Evolutionary conservation across 1,284 basidiomycete genomes (phyloP).

Genomic region (Leccinum fallax): DNA sequence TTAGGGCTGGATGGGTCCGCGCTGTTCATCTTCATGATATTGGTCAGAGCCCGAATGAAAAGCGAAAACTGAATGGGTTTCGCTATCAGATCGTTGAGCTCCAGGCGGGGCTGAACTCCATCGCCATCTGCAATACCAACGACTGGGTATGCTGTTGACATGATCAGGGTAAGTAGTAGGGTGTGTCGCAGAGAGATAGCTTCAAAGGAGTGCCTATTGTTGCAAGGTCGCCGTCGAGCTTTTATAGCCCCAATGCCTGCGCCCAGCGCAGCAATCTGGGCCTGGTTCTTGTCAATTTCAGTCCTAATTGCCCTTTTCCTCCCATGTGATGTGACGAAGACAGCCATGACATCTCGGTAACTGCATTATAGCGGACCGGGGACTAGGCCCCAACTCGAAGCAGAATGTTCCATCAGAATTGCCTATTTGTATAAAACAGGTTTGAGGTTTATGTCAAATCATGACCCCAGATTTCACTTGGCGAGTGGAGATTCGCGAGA

Average conservation of each 20-base stretch:
- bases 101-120: slow-evolving; percentile 18
- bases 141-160: slow-evolving; percentile 7
- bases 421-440: background rate
- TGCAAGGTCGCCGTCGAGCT: background rate
- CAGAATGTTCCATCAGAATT: background rate
- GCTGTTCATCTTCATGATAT: slow-evolving; percentile 9
- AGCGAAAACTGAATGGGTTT: slow-evolving; percentile 21
- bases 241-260: background rate
- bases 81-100: slow-evolving; percentile 18
- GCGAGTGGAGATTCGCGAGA: background rate
- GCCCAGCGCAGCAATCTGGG: background rate
- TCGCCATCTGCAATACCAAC: slow-evolving; percentile 2
- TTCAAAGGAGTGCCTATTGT: background rate
- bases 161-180: background rate
- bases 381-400: background rate
- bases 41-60: slow-evolving; percentile 16
- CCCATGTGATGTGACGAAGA: background rate
- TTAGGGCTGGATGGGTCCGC: background rate
- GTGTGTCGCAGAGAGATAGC: background rate
- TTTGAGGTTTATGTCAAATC: background rate
- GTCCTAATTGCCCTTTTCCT: background rate
- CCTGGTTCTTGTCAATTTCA: background rate
- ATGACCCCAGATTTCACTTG: background rate
- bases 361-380: background rate
- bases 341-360: background rate